Conservation (phyloP, 2,329 filamentous ascomycete genomes). For the Massarina eburnea region DNA sequence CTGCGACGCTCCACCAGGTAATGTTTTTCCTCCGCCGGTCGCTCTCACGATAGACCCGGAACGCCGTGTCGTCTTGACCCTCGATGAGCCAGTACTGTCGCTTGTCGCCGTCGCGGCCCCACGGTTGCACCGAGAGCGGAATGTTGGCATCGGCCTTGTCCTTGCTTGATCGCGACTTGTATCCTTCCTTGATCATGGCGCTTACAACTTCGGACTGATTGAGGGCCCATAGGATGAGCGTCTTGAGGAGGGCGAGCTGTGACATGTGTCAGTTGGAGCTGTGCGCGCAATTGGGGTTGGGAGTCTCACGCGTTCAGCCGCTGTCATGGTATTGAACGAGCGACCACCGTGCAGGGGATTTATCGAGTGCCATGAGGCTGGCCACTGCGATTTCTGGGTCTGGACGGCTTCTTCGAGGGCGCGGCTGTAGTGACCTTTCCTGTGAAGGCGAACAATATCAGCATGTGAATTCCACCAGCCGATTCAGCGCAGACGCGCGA, state of each 20-base stretch:
- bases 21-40: constrained; percentile 75
- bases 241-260: constrained; percentile 80
- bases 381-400: constrained; percentile 86
- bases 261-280: constrained; percentile 19
- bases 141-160: constrained; percentile 80
- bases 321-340: constrained; percentile 79
- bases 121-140: constrained; percentile 83
- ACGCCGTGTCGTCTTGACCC: constrained; percentile 89
- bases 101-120: constrained; percentile 88
- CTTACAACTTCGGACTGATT: constrained; percentile 84
- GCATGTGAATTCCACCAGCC: constrained; percentile 10
- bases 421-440: constrained; percentile 87
- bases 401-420: constrained; percentile 92
- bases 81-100: constrained; percentile 92
- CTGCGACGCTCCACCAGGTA: constrained; percentile 92
- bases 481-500: constrained; percentile 19
- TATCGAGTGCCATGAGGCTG: constrained; percentile 75
- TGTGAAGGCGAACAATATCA: constrained; percentile 49
- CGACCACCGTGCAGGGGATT: constrained; percentile 80
- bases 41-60: constrained; percentile 91
- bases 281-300: constrained; percentile 1
- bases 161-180: constrained; percentile 71
- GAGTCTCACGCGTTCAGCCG: constrained; percentile 72
- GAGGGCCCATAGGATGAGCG: constrained; percentile 84
- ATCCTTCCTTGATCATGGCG: constrained; percentile 75